A percentile compares a stretch with the other conserved stretches of the same genome.
Evolutionary conservation across 345 rosid species (phyloP).

Genomic region (Euphorbia tirucalli): DNA sequence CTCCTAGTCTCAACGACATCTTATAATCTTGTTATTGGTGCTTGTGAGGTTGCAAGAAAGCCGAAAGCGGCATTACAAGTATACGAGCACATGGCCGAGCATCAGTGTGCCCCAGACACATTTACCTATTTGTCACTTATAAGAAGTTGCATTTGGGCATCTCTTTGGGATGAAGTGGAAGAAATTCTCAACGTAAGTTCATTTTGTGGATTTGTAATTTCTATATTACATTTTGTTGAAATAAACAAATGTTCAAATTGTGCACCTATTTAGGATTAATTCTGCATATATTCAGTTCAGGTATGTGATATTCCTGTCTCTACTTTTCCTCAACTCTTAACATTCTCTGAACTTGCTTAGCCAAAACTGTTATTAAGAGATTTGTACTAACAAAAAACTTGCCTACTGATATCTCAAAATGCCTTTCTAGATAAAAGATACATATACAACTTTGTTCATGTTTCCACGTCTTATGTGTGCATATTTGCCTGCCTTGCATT

Average conservation of each 20-base stretch:
- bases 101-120: slow-evolving; percentile 49
- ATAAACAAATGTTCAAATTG: background rate
- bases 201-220: background rate
- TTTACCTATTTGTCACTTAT: slow-evolving; percentile 64
- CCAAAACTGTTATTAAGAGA: background rate
- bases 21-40: slow-evolving; percentile 58
- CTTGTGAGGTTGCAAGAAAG: slow-evolving; percentile 70
- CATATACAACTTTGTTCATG: background rate
- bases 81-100: slow-evolving; percentile 64
- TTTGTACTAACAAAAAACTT: background rate
- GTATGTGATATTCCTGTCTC: too few species aligned
- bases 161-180: slow-evolving; percentile 65
- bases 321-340: background rate
- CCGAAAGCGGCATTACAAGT: slow-evolving; percentile 70
- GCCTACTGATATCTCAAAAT: background rate
- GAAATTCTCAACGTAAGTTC: slow-evolving; percentile 54
- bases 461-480: background rate
- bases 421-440: background rate
- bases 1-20: slow-evolving; percentile 47
- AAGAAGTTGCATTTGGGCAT: slow-evolving; percentile 79
- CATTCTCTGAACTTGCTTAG: background rate
- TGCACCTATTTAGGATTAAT: background rate
- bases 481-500: background rate
- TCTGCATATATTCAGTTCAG: background rate
- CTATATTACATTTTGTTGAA: slow-evolving; percentile 1